Base-by-base conservation (phyloP, 2,329 filamentous ascomycete species). In the Chaetomium olivaceum region DNA sequence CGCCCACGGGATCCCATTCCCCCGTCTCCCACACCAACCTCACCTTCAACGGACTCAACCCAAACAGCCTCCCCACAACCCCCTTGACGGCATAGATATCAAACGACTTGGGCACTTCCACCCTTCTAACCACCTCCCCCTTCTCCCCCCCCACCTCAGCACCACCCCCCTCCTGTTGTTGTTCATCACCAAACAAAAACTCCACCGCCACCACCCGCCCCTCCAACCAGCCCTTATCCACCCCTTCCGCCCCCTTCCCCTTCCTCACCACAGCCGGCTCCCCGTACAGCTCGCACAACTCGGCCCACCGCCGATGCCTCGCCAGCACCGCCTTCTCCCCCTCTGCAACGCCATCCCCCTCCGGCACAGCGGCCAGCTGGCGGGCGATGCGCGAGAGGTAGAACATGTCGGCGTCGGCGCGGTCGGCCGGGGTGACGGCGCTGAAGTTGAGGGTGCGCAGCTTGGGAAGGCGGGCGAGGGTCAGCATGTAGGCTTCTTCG, bases 401-500 rank as follows among this genome's bases (percentile, higher is more conserved):
- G 76, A 96, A 99, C 73, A 94, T 89, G 72, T 98, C 95, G 4
- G 93, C 93, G 73, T 98, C 95, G 62, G 87, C 83, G 21, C 94
- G 87, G 75, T 98, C 93, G 51, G 89, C 86, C 1, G 81, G 71
- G 0, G 88, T 88, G 71, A 98, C 88, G 19, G 81, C 79, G 68
- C 88, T 88, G 75, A 91, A 92, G 75, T 95, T 95, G 33, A 97
- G 83, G 0, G 81, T 82, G 61, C 83, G 84, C 11, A 98, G 83
- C 1, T 80, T 79, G 1, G 85, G 83, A 1, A 97, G 81, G 2
- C 93, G 90, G 31, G 89, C 91, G 29, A 96, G 81, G 0, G 91
- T 92, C 57, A 97, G 84, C 91, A 97, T 96, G 79, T 93, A 94
- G 0, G 91, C 90, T 73, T 96, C 91, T 62, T 96, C 92, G 0